Evolutionary conservation across 306 rosid species (phyloP).

Genomic region (Sindora glabra): DNA sequence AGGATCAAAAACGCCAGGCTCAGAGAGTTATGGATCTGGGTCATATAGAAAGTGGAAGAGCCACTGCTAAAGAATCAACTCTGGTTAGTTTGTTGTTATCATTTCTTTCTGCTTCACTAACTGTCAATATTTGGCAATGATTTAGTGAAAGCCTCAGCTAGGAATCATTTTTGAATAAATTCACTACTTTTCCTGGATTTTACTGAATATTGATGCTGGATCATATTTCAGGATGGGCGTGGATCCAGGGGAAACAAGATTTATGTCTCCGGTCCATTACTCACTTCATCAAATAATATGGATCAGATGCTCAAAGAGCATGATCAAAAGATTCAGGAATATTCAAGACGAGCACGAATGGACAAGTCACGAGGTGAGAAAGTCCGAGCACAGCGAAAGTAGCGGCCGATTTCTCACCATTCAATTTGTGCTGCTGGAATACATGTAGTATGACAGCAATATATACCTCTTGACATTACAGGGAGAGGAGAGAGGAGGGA

Average conservation of each 20-base stretch:
- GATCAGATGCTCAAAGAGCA: conserved; percentile 78
- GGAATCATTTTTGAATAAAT: not conserved
- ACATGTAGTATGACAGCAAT: no score
- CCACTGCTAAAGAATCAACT: conserved; percentile 26
- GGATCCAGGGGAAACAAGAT: conserved; percentile 49
- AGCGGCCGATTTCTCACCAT: no score
- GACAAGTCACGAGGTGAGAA: conserved; percentile 28
- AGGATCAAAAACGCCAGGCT: conserved; percentile 32
- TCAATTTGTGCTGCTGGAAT: no score
- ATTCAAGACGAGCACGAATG: conserved; percentile 54
- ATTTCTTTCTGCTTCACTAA: no score
- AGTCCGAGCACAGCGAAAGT: conserved; percentile 9
- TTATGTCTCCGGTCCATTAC: conserved; percentile 68
- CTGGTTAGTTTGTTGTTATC: no score
- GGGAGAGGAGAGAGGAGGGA: no score
- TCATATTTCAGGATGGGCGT: conserved; percentile 42
- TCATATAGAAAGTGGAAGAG: conserved; percentile 36
- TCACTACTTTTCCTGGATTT: not conserved
- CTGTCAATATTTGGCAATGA: no score
- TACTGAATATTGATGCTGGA: not conserved
- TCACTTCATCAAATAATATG: conserved; percentile 57
- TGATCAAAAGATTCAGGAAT: conserved; percentile 66
- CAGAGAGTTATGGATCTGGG: conserved; percentile 30
- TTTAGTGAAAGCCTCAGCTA: conserved; percentile 16
- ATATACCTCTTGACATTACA: no score